Evolutionary conservation across 2,329 filamentous ascomycete genomes (phyloP), one percentile per base, ranked within the genome.

Genomic region (Graphium sp.): DNA sequence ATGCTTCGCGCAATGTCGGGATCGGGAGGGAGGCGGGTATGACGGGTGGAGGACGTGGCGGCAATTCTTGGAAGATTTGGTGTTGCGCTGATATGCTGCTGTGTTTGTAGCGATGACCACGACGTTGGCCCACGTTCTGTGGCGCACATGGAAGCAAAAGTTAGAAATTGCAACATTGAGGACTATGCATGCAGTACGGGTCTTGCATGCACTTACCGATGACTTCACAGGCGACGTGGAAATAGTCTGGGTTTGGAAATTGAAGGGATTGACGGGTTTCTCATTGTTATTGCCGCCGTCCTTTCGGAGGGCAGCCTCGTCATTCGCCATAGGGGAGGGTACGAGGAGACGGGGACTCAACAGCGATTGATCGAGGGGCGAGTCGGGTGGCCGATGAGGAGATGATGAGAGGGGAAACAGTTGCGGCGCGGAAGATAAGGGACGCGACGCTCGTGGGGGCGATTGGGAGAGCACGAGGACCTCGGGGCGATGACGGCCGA

Each of bases 41-140:
- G 21, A 87, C 79, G 15, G 93, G 69, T 4, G 89, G 87, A 1
- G 85, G 78, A 30, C 85, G 70, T 5, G 72, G 78, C 1, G 84
- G 75, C 6, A 89, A 89, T 48, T 94, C 84, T 41, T 91, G 81
- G 52, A 95, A 93, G 51, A 95, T 91, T 51, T 94, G 85, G 48
- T 95, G 85, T 42, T 75, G 71, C 6, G 71, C 58, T 13, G 82
- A 92, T 32, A 98, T 78, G 48, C 82, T 92, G 49, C 81, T 91
- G 57, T 95, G 87, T 48, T 94, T 93, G 64, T 98, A 98, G 49
- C 89, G 84, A 58, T 98, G 89, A 36, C 89, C 89, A 35, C 87
- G 77, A 39, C 89, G 74, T 52, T 93, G 82, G 37, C 85, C 85
- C 37, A 94, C 72, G 41, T 83, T 87, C 76, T 91, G 49, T 30